Conservation (phyloP, 176 grass and related monocot genomes). For the Aegilops tauschii region DNA sequence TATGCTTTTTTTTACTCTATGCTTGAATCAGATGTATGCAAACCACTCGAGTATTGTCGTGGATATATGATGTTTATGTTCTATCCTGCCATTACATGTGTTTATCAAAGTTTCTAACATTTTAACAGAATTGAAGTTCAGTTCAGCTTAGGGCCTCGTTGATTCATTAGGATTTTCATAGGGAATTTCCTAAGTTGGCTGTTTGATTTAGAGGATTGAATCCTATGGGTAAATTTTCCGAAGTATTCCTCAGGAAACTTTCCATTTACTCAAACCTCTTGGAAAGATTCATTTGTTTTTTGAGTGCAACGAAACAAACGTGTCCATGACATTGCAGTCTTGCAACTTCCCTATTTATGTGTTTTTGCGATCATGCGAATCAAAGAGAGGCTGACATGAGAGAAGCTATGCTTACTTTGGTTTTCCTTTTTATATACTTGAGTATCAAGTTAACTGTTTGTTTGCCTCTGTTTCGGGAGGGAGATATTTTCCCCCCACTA, state of each 20-base stretch:
- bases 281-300: neutral
- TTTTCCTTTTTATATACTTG: neutral
- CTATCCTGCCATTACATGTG: neutral
- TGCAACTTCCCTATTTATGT: neutral
- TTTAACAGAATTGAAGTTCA: neutral
- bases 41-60: neutral
- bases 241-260: neutral
- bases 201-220: neutral
- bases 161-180: no score
- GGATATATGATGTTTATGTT: neutral
- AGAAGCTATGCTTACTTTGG: neutral
- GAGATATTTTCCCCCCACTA: no score
- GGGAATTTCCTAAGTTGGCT: neutral
- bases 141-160: no score
- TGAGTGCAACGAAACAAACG: neutral
- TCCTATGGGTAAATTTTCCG: neutral
- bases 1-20: neutral
- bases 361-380: neutral
- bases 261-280: neutral
- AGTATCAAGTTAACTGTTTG: neutral
- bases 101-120: neutral
- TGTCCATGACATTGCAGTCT: neutral
- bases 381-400: neutral
- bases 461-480: neutral
- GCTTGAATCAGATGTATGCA: neutral